Evolutionary conservation across 345 rosid genomes (phyloP).

Genomic region (Syzygium jambos): DNA sequence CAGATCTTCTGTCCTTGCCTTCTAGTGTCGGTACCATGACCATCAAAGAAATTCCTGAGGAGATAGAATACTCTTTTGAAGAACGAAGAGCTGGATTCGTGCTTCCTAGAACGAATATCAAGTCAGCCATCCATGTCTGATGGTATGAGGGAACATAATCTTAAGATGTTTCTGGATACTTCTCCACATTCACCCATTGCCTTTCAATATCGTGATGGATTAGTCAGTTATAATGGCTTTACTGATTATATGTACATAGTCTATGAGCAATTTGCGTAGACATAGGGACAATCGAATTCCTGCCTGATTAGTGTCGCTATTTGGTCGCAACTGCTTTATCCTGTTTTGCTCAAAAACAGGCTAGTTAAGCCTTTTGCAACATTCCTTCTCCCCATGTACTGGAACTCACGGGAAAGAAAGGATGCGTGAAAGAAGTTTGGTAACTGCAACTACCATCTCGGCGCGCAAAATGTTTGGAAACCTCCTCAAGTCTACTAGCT

Average conservation of each 20-base stretch:
- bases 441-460: not conserved
- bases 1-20: slow-evolving; percentile 38
- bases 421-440: not conserved
- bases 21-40: slow-evolving; percentile 15
- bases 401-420: not conserved
- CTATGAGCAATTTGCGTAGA: not conserved
- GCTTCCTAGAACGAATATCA: slow-evolving; percentile 11
- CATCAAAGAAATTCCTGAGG: slow-evolving; percentile 19
- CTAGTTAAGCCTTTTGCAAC: not conserved
- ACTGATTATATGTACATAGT: not conserved
- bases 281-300: not conserved
- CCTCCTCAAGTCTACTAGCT: not conserved
- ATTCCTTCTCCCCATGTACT: not conserved
- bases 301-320: not conserved
- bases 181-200: not conserved
- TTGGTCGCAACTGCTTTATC: not conserved
- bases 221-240: not conserved
- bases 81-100: slow-evolving; percentile 78
- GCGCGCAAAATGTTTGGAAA: not conserved
- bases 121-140: slow-evolving; percentile 40
- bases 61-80: slow-evolving; percentile 76
- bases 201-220: not conserved
- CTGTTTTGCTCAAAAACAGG: not conserved
- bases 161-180: not conserved
- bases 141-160: not conserved